Evolutionary conservation across 768 basidiomycete species (phyloP).

Genomic region (Agrocybe chaxingu): DNA sequence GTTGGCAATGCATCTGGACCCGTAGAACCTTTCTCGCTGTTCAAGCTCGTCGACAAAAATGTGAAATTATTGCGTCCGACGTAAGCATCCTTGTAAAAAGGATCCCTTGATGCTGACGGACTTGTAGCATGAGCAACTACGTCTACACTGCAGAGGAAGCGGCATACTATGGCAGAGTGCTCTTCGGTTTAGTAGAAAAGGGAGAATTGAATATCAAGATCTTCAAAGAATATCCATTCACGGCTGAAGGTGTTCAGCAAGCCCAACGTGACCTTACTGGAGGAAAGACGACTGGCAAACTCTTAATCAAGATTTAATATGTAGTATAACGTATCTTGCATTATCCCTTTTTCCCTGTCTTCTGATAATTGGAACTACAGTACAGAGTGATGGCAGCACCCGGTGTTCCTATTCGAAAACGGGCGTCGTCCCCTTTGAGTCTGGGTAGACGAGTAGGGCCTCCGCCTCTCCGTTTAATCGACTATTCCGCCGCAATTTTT

Average conservation of each 20-base stretch:
- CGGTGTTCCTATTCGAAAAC: too few species aligned
- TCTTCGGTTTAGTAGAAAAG: constrained; percentile 58
- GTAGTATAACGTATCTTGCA: too few species aligned
- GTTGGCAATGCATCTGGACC: constrained; percentile 92
- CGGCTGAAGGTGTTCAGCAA: constrained; percentile 69
- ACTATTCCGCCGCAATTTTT: too few species aligned
- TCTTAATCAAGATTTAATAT: constrained; percentile 57
- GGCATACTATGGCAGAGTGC: constrained; percentile 55
- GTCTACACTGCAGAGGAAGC: constrained; percentile 72
- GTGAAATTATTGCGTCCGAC: constrained; percentile 74
- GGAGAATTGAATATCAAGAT: constrained; percentile 66
- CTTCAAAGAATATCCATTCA: constrained; percentile 80
- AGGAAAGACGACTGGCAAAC: constrained; percentile 82
- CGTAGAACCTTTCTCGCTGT: constrained; percentile 69
- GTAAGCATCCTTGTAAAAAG: constrained; percentile 29
- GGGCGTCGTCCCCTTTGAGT: too few species aligned
- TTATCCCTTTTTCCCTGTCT: too few species aligned
- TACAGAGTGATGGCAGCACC: too few species aligned
- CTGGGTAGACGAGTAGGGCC: too few species aligned
- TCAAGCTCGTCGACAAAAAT: constrained; percentile 79
- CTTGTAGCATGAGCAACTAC: constrained; percentile 67
- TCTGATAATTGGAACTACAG: too few species aligned
- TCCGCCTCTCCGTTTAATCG: too few species aligned
- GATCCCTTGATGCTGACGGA: background rate
- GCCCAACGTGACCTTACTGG: constrained; percentile 76